Base-by-base conservation (phyloP, 768 basidiomycete genomes). In the Pholiota microspora region DNA sequence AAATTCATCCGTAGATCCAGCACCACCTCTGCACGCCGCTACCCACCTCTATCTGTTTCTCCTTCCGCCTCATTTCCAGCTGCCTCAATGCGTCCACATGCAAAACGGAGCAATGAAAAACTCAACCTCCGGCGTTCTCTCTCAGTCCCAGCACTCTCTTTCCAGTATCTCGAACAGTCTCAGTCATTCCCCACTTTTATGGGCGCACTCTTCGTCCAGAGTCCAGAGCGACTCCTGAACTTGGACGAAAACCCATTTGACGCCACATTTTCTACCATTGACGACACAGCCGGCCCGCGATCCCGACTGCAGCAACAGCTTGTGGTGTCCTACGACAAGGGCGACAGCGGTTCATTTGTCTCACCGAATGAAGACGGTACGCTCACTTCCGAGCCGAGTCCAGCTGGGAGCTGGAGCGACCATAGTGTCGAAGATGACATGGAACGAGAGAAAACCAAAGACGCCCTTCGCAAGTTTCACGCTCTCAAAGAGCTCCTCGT, bases 401-500 rank as follows among this genome's bases (percentile, higher is more conserved):
- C 58, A 12, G 65, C 67, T 21, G 67, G 61, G 7, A 71, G 65
- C 35, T 63, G 59, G 62, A 61, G 58, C 35, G 62, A 71, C 49
- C 61, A 66, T 52, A 68, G 64, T 31, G 51, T 63, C 6, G 69
- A 67, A 52, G 68, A 67, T 55, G 53, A 51, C 27, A 67, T 63
- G 61, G 66, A 65, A 44, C 63, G 57, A 18, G 71, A 72, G 53
- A 73, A 67, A 58, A 57, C 55, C 35, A 82, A 78, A 61, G 84
- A 86, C 45, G 64, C 73, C 31, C 60, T 75, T 12, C 67, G 83
- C 46, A 78, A 74, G 52, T 86, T 80, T 58, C 87, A 97, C 63
- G 89, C 92, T 5, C 79, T 98, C 47, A 77, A 84, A 59, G 96
- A 98, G 71, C 74, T 98, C 35, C 77, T 98, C 23, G 76, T 82